A percentile compares a stretch with the other conserved stretches of the same genome.
Conservation (phyloP, 352 stramenopile genomes). For the Phytopythium oedochilum region DNA sequence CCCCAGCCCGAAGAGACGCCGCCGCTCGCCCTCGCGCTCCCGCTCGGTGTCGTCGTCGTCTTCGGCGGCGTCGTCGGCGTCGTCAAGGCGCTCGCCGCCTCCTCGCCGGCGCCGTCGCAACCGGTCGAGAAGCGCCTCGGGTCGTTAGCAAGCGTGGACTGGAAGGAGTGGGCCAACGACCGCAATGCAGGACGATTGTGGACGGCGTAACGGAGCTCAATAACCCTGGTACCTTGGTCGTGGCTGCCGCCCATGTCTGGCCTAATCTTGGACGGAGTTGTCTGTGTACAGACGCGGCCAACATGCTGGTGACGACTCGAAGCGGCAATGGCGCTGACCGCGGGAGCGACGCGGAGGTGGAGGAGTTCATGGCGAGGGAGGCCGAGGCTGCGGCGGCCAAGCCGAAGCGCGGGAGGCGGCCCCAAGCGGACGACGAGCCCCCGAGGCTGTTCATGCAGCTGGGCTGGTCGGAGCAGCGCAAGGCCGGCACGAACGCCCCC, state of each 20-base stretch:
- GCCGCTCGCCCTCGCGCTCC: background rate
- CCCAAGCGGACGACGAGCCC: constrained; percentile 24
- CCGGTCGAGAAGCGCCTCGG: constrained; percentile 1
- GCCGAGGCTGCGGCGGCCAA: constrained; percentile 27
- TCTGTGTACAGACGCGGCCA: background rate
- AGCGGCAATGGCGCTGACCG: background rate
- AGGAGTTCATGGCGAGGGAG: constrained; percentile 51
- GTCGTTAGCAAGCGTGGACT: background rate
- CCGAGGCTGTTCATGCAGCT: constrained; percentile 75
- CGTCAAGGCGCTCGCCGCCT: constrained; percentile 21
- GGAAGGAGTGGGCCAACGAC: no score
- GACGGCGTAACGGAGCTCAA: background rate
- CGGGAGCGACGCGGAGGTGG: constrained; percentile 37
- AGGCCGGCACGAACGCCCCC: constrained; percentile 50
- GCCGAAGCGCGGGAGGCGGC: constrained; percentile 10
- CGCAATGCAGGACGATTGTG: no score
- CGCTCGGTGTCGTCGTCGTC: constrained; percentile 8
- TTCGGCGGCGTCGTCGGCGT: constrained; percentile 15
- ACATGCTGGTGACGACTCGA: background rate
- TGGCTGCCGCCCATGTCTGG: no score
- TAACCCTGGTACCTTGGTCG: no score
- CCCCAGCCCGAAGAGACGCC: background rate
- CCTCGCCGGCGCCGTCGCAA: constrained; percentile 13
- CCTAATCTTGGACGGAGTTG: background rate
- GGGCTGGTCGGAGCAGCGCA: constrained; percentile 52